Conservation (phyloP, 305 asterid genomes). For the Rubia tinctorum region DNA sequence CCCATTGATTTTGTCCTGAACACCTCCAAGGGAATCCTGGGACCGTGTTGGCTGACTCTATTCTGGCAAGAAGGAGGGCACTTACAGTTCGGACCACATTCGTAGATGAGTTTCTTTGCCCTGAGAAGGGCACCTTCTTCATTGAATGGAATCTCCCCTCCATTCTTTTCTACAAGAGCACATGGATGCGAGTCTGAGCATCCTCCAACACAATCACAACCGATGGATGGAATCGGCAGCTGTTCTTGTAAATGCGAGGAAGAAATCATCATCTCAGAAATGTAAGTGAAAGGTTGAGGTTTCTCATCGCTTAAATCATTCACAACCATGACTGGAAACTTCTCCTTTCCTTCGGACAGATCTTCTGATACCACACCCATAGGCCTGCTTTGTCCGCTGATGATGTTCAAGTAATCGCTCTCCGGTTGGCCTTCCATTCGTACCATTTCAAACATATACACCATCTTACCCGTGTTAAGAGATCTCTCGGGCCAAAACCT, state of each 20-base stretch:
- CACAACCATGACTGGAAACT: conserved; percentile 8
- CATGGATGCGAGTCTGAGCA: conserved; percentile 26
- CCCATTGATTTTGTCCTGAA: conserved; percentile 30
- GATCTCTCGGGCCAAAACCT: conserved; percentile 23
- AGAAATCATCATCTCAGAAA: conserved; percentile 20
- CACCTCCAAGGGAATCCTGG: conserved; percentile 23
- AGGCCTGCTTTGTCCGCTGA: neutral
- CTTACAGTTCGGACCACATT: conserved; percentile 36
- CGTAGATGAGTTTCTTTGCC: conserved; percentile 18
- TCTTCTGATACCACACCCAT: neutral
- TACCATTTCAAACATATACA: conserved; percentile 25
- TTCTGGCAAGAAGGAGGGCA: conserved; percentile 36
- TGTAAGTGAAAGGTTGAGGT: conserved; percentile 28
- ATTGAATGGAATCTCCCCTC: conserved; percentile 33
- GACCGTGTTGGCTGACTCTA: conserved; percentile 30
- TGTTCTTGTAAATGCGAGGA: conserved; percentile 16
- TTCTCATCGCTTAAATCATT: conserved; percentile 24
- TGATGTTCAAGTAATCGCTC: neutral
- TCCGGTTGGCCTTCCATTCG: conserved; percentile 22
- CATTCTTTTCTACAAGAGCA: conserved; percentile 21
- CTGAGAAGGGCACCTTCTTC: conserved; percentile 13
- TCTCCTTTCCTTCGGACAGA: conserved; percentile 13
- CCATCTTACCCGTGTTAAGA: conserved; percentile 7
- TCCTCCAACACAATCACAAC: conserved; percentile 28
- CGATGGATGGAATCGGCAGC: conserved; percentile 4